phyloP scores from a whole-genome alignment of 208 protist genomes.

The Trypanosoma mega region DNA sequence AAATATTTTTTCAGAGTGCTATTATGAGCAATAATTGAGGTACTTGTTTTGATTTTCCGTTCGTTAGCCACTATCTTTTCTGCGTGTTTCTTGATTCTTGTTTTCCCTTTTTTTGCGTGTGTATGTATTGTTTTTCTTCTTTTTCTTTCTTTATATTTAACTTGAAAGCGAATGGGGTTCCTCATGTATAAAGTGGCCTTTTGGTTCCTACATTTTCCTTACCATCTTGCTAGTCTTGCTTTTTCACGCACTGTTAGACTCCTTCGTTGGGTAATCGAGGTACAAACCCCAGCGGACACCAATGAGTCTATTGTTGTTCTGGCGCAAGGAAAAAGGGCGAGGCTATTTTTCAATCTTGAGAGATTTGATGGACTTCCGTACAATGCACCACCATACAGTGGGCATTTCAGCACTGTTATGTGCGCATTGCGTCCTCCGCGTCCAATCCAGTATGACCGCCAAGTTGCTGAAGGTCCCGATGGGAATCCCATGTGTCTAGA shows the following conservation, averaged over 20 bases:
- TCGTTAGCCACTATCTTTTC: too few relatives aligned
- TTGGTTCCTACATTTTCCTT: slow-evolving; percentile 1
- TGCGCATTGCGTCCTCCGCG: slow-evolving; percentile 50
- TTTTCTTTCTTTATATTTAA: too few relatives aligned
- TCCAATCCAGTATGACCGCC: slow-evolving; percentile 42
- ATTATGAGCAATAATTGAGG: too few relatives aligned
- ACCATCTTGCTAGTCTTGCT: slow-evolving; percentile 1
- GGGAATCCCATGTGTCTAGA: slow-evolving; percentile 73
- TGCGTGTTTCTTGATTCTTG: too few relatives aligned
- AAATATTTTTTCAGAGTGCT: too few relatives aligned
- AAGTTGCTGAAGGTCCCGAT: slow-evolving; percentile 42
- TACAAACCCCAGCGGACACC: background rate
- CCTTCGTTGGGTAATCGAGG: background rate
- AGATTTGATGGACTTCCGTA: slow-evolving; percentile 27
- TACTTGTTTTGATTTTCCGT: too few relatives aligned
- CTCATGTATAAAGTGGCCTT: slow-evolving; percentile 6
- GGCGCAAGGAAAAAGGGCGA: background rate
- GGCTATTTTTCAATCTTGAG: slow-evolving; percentile 35
- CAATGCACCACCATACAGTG: slow-evolving; percentile 48
- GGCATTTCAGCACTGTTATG: slow-evolving; percentile 62
- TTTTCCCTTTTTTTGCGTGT: too few relatives aligned
- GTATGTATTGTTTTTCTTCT: too few relatives aligned
- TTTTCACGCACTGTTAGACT: background rate
- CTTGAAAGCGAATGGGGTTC: background rate
- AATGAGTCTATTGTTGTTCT: background rate